Percentiles rank a stretch among this genome's conserved stretches.
Conservation (phyloP, 139 green algal species). For the Nannochloris sp. region DNA sequence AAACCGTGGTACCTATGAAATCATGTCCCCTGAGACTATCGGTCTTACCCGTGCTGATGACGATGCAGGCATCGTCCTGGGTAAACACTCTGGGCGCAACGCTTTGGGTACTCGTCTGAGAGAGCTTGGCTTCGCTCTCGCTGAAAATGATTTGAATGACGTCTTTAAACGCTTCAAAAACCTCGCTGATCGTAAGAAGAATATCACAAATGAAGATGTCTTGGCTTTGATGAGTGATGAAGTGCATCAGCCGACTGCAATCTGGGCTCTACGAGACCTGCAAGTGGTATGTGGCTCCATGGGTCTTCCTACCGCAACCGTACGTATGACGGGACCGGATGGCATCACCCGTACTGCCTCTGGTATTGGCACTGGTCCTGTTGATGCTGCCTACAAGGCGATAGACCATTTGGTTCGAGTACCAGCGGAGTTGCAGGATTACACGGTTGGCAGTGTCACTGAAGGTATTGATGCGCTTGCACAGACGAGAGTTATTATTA, state of each 20-base stretch:
- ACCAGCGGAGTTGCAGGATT: constrained; percentile 69
- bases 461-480: constrained; percentile 93
- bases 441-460: constrained; percentile 83
- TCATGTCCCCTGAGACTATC: constrained; percentile 96
- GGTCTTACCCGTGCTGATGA: constrained; percentile 65
- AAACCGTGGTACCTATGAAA: constrained; percentile 86
- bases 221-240: constrained; percentile 85
- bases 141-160: constrained; percentile 68
- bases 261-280: constrained; percentile 85
- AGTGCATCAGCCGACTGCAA: constrained; percentile 64
- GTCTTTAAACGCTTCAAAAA: constrained; percentile 93
- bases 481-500: constrained; percentile 73
- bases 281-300: constrained; percentile 97
- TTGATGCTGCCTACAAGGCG: constrained; percentile 95
- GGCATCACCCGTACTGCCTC: constrained; percentile 57
- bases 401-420: constrained; percentile 76
- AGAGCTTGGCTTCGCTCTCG: constrained; percentile 79
- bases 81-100: constrained; percentile 82
- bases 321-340: constrained; percentile 88
- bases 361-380: constrained; percentile 80
- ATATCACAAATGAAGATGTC: constrained; percentile 90
- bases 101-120: constrained; percentile 67
- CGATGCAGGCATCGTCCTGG: constrained; percentile 76
- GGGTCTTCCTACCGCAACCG: constrained; percentile 90
- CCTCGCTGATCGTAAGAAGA: constrained; percentile 92